Base-by-base conservation (phyloP, 2,329 filamentous ascomycete species). In the Cordyceps militaris region DNA sequence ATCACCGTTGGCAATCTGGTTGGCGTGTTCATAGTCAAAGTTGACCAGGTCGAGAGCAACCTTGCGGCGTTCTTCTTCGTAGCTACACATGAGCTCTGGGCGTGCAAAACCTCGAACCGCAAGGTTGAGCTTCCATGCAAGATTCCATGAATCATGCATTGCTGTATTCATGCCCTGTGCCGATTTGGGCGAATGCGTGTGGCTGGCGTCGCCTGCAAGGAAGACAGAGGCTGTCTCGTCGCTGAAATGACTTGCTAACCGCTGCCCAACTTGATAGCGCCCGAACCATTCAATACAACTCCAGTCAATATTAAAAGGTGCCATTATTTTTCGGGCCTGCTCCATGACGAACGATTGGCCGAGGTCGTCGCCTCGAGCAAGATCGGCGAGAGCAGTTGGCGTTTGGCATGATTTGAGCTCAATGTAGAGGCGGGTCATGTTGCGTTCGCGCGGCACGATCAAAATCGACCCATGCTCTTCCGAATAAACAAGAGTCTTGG, bases 381-480 rank as follows among this genome's bases (percentile, higher is more conserved):
- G 55, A 28, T 51, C 55, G 64, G 56, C 71, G 67, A 59, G 78
- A 72, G 32, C 71, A 66, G 64, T 75, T 77, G 28, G 69, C 64
- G 7, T 68, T 65, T 64, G 64, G 55, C 66, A 68, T 14, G 76
- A 72, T 68, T 81, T 82, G 56, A 82, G 75, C 68, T 83, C 79
- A 59, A 82, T 80, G 64, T 82, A 83, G 64, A 83, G 75, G 47
- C 87, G 80, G 0, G 86, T 89, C 79, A 89, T 83, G 65, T 87
- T 87, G 43, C 85, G 77, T 69, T 90, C 87, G 40, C 87, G 81
- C 4, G 87, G 87, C 55, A 89, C 86, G 68, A 88, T 86, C n/a
- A 90, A 76, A 47, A 89, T 83, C 0, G 86, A 87, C 3, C 87
- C 87, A 46, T 83, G 77, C 59, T 82, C 77, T 60, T 88, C 82